A percentile compares a stretch with the other conserved stretches of the same genome.
Conservation (phyloP, 371 early-diverging fungal genomes). For the Mucor racemosus region DNA sequence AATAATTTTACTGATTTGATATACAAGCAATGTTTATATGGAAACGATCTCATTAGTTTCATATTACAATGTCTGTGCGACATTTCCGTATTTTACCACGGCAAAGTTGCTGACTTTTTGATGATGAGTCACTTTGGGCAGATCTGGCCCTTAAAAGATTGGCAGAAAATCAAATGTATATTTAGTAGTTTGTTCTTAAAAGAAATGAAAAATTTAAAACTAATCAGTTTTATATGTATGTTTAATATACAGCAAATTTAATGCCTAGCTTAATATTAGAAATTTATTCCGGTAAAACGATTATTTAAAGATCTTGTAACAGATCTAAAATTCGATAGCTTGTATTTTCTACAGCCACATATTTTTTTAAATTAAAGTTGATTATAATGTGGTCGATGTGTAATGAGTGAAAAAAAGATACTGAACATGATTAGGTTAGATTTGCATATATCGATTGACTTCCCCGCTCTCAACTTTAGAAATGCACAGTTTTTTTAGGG, state of each 20-base stretch:
- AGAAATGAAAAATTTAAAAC: neutral
- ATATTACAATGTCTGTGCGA: neutral
- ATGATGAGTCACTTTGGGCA: constrained; percentile 1
- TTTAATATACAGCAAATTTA: neutral
- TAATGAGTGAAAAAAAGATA: neutral
- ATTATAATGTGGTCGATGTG: neutral
- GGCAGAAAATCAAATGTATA: neutral
- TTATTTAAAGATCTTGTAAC: neutral
- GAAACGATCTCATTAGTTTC: neutral
- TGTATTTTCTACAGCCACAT: neutral
- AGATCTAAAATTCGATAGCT: neutral
- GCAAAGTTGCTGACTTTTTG: neutral
- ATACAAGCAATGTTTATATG: neutral
- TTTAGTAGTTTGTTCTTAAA: constrained; percentile 2
- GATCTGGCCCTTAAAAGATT: neutral
- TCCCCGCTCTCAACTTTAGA: no score
- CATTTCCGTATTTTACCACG: neutral
- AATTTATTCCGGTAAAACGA: no score
- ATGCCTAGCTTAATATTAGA: no score
- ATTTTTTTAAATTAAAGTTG: neutral
- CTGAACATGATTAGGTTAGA: no score
- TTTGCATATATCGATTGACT: no score
- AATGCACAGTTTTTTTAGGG: no score
- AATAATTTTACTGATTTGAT: neutral
- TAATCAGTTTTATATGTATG: neutral